Evolutionary conservation across 2,329 filamentous ascomycete genomes (phyloP).

Genomic region (Podosphaera fusca): DNA sequence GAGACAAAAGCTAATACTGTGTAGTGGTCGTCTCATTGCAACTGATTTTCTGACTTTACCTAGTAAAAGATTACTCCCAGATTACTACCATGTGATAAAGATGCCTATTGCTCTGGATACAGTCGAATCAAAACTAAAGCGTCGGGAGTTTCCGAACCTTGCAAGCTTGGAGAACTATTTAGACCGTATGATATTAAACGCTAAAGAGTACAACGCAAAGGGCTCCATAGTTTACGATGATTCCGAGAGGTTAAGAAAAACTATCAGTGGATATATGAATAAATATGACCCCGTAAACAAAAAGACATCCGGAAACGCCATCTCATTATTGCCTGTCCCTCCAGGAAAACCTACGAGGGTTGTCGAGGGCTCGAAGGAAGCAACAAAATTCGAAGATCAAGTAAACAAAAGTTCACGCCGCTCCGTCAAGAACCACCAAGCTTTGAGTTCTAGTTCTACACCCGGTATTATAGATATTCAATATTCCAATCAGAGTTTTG

Average conservation of each 20-base stretch:
- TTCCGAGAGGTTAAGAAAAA: conserved; percentile 68
- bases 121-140: conserved; percentile 52
- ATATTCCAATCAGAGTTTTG: conserved; percentile 36
- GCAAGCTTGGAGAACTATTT: conserved; percentile 62
- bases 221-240: conserved; percentile 55
- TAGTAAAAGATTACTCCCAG: conserved; percentile 35
- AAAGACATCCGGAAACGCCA: conserved; percentile 36
- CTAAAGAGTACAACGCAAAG: conserved; percentile 62
- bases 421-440: conserved; percentile 10
- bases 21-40: conserved; percentile 49
- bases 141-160: conserved; percentile 44
- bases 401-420: conserved; percentile 9
- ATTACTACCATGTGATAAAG: conserved; percentile 56
- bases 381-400: conserved; percentile 13
- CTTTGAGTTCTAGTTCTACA: conserved; percentile 16
- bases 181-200: conserved; percentile 72
- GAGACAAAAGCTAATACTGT: not conserved
- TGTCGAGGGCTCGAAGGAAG: conserved; percentile 16
- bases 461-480: conserved; percentile 26
- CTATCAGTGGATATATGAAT: conserved; percentile 70
- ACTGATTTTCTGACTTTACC: conserved; percentile 54
- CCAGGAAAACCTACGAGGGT: conserved; percentile 14
- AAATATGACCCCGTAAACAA: conserved; percentile 54
- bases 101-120: conserved; percentile 59
- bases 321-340: conserved; percentile 44